These are phyloP conservation scores for Roridomyces roridus DNA, from an alignment of 768 basidiomycete genomes.

Conservation along the genomic window DNA sequence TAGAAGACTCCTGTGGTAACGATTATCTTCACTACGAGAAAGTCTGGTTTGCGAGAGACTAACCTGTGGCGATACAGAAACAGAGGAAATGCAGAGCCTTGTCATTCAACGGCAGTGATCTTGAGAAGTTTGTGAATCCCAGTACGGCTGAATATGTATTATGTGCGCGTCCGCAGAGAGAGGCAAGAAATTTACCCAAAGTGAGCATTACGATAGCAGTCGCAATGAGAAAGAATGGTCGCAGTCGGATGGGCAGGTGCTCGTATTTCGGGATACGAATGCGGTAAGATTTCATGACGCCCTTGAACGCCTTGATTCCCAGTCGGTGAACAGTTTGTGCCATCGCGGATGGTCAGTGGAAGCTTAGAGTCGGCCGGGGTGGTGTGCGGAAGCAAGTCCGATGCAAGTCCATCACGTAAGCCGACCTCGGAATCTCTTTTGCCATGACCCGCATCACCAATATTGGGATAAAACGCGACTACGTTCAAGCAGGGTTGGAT, in stretches of 20 bases:
- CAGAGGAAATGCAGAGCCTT: slow-evolving; percentile 83
- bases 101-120: slow-evolving; percentile 73
- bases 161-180: too few relatives aligned
- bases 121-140: slow-evolving; percentile 76
- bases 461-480: slow-evolving; percentile 75
- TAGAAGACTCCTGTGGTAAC: too few relatives aligned
- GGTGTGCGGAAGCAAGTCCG: too few relatives aligned
- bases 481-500: slow-evolving; percentile 67
- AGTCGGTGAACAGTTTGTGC: too few relatives aligned
- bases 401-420: too few relatives aligned
- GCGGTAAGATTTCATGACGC: slow-evolving; percentile 75
- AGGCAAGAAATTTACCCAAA: slow-evolving; percentile 40
- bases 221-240: slow-evolving; percentile 84
- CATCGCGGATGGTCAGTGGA: too few relatives aligned
- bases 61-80: slow-evolving; percentile 70
- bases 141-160: slow-evolving; percentile 53
- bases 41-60: too few relatives aligned
- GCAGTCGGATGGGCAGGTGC: slow-evolving; percentile 68
- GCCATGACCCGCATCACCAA: slow-evolving; percentile 84
- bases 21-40: too few relatives aligned
- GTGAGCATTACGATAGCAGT: slow-evolving; percentile 71
- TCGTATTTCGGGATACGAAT: slow-evolving; percentile 70
- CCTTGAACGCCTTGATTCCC: slow-evolving; percentile 51
- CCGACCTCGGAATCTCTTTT: too few relatives aligned
- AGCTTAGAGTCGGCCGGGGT: too few relatives aligned